These are phyloP conservation scores for Erythrobasidium hasegawianum DNA, from an alignment of 1,284 basidiomycete genomes.

Conservation along the genomic window DNA sequence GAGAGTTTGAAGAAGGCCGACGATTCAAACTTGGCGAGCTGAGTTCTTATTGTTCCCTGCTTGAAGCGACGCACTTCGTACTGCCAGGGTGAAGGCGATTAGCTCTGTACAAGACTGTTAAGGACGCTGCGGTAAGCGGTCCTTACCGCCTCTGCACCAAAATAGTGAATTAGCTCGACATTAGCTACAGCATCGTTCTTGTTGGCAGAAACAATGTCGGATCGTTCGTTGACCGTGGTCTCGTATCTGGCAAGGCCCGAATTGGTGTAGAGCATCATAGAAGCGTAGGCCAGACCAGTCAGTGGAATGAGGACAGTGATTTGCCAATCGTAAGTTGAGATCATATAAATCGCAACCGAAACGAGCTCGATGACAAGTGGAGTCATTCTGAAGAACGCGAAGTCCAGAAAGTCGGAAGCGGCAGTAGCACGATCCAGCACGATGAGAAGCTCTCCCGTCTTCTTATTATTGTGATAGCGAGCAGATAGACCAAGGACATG, in stretches of 20 bases:
- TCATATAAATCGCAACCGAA: background rate
- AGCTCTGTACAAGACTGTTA: too few species aligned
- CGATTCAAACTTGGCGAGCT: background rate
- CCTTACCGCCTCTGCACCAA: constrained; percentile 60
- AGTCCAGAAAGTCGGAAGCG: background rate
- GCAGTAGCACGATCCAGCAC: constrained; percentile 54
- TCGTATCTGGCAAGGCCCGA: background rate
- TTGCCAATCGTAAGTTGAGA: background rate
- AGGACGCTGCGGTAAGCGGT: background rate
- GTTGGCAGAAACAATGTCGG: constrained; percentile 7
- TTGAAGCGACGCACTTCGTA: too few species aligned
- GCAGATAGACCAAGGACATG: constrained; percentile 75
- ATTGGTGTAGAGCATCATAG: background rate
- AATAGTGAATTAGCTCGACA: constrained; percentile 74
- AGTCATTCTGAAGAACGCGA: background rate
- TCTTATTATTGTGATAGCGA: constrained; percentile 72
- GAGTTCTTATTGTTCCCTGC: background rate
- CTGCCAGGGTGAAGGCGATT: too few species aligned
- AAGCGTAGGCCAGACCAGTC: constrained; percentile 1
- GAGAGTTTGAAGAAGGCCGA: background rate
- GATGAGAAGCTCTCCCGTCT: constrained; percentile 63
- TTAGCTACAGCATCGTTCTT: constrained; percentile 59
- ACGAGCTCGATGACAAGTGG: constrained; percentile 11
- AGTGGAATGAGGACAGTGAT: background rate
- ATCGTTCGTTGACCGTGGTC: constrained; percentile 4